Conservation (phyloP, 2,329 filamentous ascomycete genomes). For the Anisogramma anomala region DNA sequence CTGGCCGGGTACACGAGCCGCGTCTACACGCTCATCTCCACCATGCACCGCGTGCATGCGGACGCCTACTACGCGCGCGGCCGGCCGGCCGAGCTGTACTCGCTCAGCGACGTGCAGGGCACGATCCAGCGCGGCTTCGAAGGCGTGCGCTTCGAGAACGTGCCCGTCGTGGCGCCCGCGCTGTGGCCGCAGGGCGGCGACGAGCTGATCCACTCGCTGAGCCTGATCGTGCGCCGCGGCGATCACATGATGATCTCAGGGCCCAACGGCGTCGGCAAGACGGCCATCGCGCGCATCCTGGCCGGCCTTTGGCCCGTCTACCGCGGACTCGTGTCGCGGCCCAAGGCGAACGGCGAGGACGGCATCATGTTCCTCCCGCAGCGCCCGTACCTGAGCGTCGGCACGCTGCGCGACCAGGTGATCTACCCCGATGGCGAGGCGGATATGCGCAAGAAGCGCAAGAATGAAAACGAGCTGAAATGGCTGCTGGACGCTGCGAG, state of each 20-base stretch:
- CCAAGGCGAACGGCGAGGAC: slow-evolving; percentile 67
- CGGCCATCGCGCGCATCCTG: slow-evolving; percentile 72
- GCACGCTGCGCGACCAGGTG: slow-evolving; percentile 89
- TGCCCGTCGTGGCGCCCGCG: slow-evolving; percentile 80
- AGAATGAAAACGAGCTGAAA: slow-evolving; percentile 67
- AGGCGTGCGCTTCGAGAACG: slow-evolving; percentile 83
- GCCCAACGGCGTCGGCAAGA: slow-evolving; percentile 90
- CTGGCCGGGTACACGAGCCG: slow-evolving; percentile 91
- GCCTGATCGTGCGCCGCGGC: slow-evolving; percentile 77
- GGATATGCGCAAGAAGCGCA: slow-evolving; percentile 77
- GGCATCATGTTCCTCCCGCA: slow-evolving; percentile 99
- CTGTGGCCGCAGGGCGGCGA: slow-evolving; percentile 86
- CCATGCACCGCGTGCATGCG: slow-evolving; percentile 85
- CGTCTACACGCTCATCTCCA: slow-evolving; percentile 91
- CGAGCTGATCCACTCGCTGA: slow-evolving; percentile 77
- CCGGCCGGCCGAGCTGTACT: slow-evolving; percentile 68
- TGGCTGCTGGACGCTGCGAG: slow-evolving; percentile 70
- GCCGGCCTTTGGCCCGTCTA: slow-evolving; percentile 95
- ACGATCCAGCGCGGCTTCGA: slow-evolving; percentile 93
- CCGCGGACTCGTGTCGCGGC: slow-evolving; percentile 78
- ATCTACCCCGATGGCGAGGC: slow-evolving; percentile 93
- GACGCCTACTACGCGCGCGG: slow-evolving; percentile 69
- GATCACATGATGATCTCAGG: slow-evolving; percentile 93
- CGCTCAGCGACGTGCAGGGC: slow-evolving; percentile 81
- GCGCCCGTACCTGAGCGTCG: slow-evolving; percentile 80